Evolutionary conservation across 257 asterid genomes (phyloP).

Genomic region (Solanum gandarillasii): DNA sequence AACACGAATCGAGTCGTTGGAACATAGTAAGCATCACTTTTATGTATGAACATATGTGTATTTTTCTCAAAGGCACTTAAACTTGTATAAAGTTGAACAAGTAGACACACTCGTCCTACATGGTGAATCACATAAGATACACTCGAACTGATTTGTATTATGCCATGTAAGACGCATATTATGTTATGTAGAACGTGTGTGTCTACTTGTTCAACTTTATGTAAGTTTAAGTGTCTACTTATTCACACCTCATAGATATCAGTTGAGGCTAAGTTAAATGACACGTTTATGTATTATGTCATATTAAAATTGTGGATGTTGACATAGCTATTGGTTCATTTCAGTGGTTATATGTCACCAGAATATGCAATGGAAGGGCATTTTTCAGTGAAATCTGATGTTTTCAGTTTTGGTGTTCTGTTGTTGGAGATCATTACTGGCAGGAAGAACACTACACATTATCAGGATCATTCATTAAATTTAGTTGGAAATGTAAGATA

Average conservation of each 20-base stretch:
- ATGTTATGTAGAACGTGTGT: too few species aligned
- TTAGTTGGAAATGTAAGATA: conserved; percentile 24
- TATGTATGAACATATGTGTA: background rate
- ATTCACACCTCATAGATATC: background rate
- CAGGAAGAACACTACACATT: conserved; percentile 14
- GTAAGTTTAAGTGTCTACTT: too few species aligned
- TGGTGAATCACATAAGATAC: accelerated
- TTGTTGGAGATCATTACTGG: conserved; percentile 25
- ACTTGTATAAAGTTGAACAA: background rate
- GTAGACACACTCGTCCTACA: background rate
- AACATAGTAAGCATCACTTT: conserved; percentile 17
- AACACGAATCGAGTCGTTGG: conserved; percentile 26
- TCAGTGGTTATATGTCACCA: conserved; percentile 29
- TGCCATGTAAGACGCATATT: background rate
- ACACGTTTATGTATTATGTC: too few species aligned
- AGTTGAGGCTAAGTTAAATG: background rate
- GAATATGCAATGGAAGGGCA: conserved; percentile 22
- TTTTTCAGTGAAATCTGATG: conserved; percentile 21
- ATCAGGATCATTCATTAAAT: conserved; percentile 19
- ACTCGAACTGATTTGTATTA: background rate
- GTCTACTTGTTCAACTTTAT: background rate
- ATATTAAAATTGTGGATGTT: background rate
- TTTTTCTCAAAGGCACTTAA: background rate
- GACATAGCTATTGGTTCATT: background rate
- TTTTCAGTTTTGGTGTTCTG: conserved; percentile 26